Evolutionary conservation across 2,329 filamentous ascomycete species (phyloP).

Genomic region (Neofusicoccum sp.): DNA sequence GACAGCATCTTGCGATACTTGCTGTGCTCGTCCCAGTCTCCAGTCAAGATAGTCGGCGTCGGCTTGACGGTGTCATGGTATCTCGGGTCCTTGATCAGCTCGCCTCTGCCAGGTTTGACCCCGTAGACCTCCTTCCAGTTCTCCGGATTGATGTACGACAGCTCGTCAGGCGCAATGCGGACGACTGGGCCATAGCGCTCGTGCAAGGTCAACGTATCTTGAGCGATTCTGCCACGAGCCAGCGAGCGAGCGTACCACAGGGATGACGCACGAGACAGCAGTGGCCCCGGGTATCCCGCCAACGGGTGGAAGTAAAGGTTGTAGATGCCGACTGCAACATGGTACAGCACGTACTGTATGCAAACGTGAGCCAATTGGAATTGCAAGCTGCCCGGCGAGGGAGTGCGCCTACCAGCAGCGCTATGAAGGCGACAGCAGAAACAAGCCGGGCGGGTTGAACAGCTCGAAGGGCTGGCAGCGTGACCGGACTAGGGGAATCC

Average conservation of each 20-base stretch:
- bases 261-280: conserved; percentile 29
- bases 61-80: neutral
- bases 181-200: conserved; percentile 43
- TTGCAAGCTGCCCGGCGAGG: neutral
- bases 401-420: neutral
- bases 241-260: conserved; percentile 32
- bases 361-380: neutral
- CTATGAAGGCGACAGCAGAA: neutral
- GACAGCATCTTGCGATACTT: conserved; percentile 39
- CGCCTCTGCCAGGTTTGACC: neutral
- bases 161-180: conserved; percentile 40
- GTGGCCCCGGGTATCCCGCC: conserved; percentile 43
- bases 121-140: conserved; percentile 38
- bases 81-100: neutral
- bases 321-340: conserved; percentile 29
- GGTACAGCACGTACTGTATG: conserved; percentile 17
- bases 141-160: conserved; percentile 44
- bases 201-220: conserved; percentile 35
- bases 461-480: too few species aligned
- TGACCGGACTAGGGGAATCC: too few species aligned
- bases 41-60: neutral
- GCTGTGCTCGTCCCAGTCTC: conserved; percentile 37
- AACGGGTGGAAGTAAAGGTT: conserved; percentile 45
- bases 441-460: too few species aligned
- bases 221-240: conserved; percentile 27